Evolutionary conservation across 2,329 filamentous ascomycete genomes (phyloP).

Genomic region (Corniculantispora saksenae): DNA sequence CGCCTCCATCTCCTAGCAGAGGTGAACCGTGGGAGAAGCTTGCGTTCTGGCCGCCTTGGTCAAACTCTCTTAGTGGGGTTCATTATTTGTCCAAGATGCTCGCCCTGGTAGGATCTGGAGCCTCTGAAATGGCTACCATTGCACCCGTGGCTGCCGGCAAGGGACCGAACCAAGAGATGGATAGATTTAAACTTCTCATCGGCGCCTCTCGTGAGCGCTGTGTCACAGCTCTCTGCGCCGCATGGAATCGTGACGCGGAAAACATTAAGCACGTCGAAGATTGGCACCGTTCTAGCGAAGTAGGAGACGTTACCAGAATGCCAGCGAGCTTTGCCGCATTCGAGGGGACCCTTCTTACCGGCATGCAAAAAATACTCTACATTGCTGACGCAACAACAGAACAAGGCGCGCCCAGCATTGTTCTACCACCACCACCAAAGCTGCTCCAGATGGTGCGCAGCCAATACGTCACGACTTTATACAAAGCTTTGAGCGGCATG

Average conservation of each 20-base stretch:
- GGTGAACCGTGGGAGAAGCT: conserved; percentile 91
- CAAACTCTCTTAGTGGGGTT: conserved; percentile 89
- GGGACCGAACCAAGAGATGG: conserved; percentile 59
- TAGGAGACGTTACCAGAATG: conserved; percentile 87
- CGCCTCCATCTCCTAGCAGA: conserved; percentile 72
- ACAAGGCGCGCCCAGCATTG: conserved; percentile 72
- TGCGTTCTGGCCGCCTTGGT: conserved; percentile 93
- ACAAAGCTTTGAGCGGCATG: conserved; percentile 92
- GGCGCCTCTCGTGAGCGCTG: conserved; percentile 80
- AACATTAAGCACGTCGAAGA: conserved; percentile 91
- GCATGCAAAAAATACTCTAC: conserved; percentile 95
- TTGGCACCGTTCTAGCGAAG: conserved; percentile 82
- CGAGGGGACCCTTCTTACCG: conserved; percentile 76
- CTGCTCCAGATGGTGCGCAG: conserved; percentile 86
- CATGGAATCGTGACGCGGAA: conserved; percentile 92
- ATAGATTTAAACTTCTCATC: conserved; percentile 75
- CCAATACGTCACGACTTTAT: conserved; percentile 90
- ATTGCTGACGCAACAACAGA: conserved; percentile 82
- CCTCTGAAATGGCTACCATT: conserved; percentile 80
- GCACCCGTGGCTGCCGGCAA: conserved; percentile 56
- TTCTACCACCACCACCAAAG: conserved; percentile 82
- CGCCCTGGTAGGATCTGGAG: conserved; percentile 79
- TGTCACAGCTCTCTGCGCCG: conserved; percentile 79
- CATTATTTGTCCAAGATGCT: conserved; percentile 85
- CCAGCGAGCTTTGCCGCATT: conserved; percentile 83